These are phyloP conservation scores for Aspergillus incahuasiensis DNA, from an alignment of 495 filamentous ascomycete species.

Conservation along the genomic window DNA sequence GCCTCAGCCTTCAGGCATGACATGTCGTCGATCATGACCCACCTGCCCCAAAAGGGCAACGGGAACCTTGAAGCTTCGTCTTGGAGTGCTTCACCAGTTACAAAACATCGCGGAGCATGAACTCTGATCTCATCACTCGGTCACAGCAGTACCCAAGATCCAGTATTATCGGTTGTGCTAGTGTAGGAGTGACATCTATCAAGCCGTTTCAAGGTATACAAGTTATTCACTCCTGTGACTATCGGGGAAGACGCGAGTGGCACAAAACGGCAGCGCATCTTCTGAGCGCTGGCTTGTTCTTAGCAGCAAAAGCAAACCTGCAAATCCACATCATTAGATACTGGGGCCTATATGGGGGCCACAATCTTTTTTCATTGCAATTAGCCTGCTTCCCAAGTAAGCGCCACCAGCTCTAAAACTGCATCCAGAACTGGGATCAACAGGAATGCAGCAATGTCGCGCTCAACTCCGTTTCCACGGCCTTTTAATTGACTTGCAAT, in stretches of 20 bases:
- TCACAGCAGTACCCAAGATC: neutral
- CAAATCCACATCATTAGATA: neutral
- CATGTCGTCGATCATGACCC: neutral
- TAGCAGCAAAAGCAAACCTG: neutral
- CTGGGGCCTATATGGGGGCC: neutral
- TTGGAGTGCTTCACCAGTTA: neutral
- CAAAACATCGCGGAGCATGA: neutral
- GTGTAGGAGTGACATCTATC: neutral
- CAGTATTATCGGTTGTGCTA: neutral
- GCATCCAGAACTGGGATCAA: conserved; percentile 3
- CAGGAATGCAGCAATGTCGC: neutral
- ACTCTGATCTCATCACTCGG: neutral
- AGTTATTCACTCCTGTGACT: neutral
- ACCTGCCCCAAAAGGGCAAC: too few relatives aligned
- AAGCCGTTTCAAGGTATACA: neutral
- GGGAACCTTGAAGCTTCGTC: neutral
- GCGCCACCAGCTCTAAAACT: neutral
- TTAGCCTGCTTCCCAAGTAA: neutral
- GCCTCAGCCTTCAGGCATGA: neutral
- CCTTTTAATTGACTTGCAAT: neutral
- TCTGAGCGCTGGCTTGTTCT: neutral
- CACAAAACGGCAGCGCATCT: neutral
- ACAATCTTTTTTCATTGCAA: conserved; percentile 9
- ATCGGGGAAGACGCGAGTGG: neutral
- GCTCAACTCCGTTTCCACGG: neutral